Evolutionary conservation across 106 monocot species (phyloP).

Genomic region (Allium fistulosum): DNA sequence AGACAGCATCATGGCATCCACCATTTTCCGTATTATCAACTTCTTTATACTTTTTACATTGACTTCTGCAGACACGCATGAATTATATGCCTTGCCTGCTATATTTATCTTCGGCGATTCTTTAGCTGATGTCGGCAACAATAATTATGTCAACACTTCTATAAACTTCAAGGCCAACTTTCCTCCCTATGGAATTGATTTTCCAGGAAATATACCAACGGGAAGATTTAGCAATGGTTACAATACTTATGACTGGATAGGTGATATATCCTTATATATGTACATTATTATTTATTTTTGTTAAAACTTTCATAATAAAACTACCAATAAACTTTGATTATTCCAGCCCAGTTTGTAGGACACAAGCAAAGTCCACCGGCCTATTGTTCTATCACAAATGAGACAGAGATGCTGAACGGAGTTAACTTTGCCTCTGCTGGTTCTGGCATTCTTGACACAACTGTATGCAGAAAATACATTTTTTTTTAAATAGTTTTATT

Average conservation of each 20-base stretch:
- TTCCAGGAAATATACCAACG: constrained; percentile 30
- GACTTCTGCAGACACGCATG: neutral
- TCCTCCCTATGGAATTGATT: constrained; percentile 53
- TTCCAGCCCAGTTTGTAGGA: too few species aligned
- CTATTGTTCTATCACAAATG: too few species aligned
- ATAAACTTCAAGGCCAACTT: constrained; percentile 31
- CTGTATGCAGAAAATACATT: too few species aligned
- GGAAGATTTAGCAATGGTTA: constrained; percentile 69
- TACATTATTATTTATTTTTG: too few species aligned
- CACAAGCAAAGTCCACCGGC: too few species aligned
- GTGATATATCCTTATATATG: constrained; percentile 7
- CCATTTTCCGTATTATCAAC: neutral
- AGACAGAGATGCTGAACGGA: too few species aligned
- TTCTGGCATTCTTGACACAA: too few species aligned
- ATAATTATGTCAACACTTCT: constrained; percentile 32
- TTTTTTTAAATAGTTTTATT: too few species aligned
- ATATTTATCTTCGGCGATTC: constrained; percentile 66
- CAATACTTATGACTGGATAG: constrained; percentile 50
- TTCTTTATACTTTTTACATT: neutral
- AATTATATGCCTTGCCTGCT: constrained; percentile 11
- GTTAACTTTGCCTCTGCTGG: too few species aligned
- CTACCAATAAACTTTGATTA: neutral
- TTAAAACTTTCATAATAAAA: too few species aligned
- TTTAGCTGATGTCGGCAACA: constrained; percentile 60
- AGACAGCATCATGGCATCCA: neutral